phyloP scores from a whole-genome alignment of 2,329 filamentous ascomycete species.

The Epichloe hybrida region DNA sequence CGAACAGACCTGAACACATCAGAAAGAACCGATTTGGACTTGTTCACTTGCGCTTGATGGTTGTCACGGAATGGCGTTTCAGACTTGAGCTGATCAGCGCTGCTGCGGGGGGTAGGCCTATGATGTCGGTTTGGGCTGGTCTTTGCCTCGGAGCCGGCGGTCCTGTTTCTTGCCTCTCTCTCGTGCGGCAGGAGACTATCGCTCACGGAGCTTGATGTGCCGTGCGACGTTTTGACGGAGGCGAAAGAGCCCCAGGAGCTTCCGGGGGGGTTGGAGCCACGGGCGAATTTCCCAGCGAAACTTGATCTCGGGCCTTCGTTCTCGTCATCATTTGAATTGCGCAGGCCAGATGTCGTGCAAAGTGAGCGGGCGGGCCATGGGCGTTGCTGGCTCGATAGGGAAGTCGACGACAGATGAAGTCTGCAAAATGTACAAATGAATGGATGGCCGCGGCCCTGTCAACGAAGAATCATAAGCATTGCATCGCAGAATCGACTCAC shows the following conservation, averaged over 20 bases:
- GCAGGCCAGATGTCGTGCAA: conserved; percentile 5
- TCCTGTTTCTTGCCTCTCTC: conserved; percentile 14
- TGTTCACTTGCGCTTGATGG: conserved; percentile 6
- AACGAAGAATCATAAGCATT: background rate
- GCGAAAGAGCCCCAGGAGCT: conserved; percentile 11
- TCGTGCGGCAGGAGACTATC: conserved; percentile 25
- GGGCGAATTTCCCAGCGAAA: conserved; percentile 14
- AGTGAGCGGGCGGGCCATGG: background rate
- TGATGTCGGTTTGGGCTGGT: background rate
- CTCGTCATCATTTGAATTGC: conserved; percentile 9
- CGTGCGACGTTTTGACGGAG: background rate
- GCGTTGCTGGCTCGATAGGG: conserved; percentile 3
- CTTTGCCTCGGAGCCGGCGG: background rate
- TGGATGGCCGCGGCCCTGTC: conserved; percentile 22
- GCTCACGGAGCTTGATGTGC: background rate
- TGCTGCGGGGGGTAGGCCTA: background rate
- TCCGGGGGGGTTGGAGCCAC: conserved; percentile 8
- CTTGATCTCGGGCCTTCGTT: conserved; percentile 9
- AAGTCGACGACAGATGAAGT: conserved; percentile 14
- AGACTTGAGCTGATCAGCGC: background rate
- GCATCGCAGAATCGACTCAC: conserved; percentile 1
- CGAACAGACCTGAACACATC: conserved; percentile 19
- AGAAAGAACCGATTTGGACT: conserved; percentile 18
- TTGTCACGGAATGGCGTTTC: background rate
- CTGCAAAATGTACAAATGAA: conserved; percentile 30